Evolutionary conservation across 805 yeast genomes (phyloP).

Genomic region (Peterozyma toletana): DNA sequence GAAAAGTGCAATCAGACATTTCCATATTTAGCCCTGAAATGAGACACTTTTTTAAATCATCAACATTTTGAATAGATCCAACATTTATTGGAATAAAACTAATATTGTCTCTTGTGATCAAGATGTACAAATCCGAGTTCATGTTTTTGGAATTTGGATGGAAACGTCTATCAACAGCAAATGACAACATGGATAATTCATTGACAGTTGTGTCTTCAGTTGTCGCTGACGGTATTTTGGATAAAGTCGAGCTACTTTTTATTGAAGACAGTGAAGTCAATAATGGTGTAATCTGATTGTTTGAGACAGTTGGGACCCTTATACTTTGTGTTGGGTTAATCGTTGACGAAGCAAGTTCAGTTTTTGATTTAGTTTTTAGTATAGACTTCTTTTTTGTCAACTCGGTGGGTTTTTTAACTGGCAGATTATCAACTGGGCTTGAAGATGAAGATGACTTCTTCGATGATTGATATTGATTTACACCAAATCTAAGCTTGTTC

Average conservation of each 20-base stretch:
- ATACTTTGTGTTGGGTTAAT: background rate
- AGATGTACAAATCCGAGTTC: conserved; percentile 29
- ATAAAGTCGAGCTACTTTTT: too few species aligned
- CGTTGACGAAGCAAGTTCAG: background rate
- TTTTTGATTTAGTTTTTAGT: background rate
- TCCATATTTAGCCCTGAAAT: conserved; percentile 27
- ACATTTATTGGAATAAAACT: conserved; percentile 45
- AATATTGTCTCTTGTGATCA: conserved; percentile 60
- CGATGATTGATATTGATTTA: background rate
- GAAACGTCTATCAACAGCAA: conserved; percentile 25
- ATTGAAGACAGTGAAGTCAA: background rate
- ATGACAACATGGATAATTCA: conserved; percentile 1
- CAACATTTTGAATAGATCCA: conserved; percentile 19
- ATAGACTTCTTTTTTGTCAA: background rate
- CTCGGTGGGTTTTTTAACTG: background rate
- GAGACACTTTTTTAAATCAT: conserved; percentile 32
- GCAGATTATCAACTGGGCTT: background rate
- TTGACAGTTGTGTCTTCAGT: background rate
- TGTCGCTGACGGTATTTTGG: background rate
- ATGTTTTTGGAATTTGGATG: conserved; percentile 27
- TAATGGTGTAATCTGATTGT: background rate
- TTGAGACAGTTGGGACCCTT: background rate
- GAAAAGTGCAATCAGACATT: conserved; percentile 32
- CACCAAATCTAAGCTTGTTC: conserved; percentile 4
- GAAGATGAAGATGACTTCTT: background rate